Conservation (phyloP, 768 basidiomycete genomes). For the Rhodotorula toruloides region DNA sequence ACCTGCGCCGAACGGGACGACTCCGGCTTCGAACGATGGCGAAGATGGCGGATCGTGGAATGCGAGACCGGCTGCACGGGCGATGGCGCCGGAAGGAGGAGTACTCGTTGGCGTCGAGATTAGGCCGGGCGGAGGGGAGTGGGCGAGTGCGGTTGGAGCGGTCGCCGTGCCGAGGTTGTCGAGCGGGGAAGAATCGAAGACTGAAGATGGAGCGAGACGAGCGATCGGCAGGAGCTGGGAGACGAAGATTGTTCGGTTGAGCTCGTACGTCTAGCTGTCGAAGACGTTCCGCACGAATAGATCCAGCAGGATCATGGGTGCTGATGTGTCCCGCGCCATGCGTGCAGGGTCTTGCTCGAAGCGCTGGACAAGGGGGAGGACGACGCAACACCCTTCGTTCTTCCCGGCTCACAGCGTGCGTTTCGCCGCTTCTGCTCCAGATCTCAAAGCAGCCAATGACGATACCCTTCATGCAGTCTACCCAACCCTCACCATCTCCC, state of each 20-base stretch:
- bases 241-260: not conserved
- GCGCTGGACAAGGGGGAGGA: constrained; percentile 1
- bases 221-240: not conserved
- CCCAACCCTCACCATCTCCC: not conserved
- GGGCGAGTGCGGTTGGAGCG: constrained; percentile 2
- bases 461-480: not conserved
- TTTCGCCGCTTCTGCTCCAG: not conserved
- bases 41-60: not conserved
- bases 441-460: no score
- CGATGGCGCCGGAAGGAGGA: not conserved
- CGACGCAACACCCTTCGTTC: not conserved
- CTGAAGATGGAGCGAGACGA: not conserved
- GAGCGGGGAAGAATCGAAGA: no score
- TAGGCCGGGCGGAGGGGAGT: constrained; percentile 11
- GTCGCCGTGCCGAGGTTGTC: not conserved
- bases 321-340: no score
- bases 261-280: constrained; percentile 1
- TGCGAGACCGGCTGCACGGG: not conserved
- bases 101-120: constrained; percentile 4
- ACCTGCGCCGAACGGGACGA: constrained; percentile 13
- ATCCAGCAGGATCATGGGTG: no score
- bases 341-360: constrained; percentile 6
- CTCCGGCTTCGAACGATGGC: not conserved
- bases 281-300: no score
- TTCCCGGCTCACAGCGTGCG: not conserved